Conservation (phyloP, 345 rosid species). For the Citrus glauca region DNA sequence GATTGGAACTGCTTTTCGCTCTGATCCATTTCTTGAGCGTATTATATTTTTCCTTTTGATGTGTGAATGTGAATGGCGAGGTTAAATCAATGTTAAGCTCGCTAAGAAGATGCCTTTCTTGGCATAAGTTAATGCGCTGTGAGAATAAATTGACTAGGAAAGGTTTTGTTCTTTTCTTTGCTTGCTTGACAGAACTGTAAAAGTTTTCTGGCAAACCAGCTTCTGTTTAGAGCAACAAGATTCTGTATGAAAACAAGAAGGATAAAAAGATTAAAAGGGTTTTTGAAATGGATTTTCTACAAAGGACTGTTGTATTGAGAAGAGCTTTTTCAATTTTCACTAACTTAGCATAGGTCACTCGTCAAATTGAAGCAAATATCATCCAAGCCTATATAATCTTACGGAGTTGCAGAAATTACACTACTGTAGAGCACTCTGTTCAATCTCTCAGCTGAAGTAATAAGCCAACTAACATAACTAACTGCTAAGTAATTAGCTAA, state of each 20-base stretch:
- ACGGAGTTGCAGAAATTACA: background rate
- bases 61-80: background rate
- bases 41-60: background rate
- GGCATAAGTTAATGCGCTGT: background rate
- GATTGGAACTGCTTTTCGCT: slow-evolving; percentile 17
- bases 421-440: too few relatives aligned
- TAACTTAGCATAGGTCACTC: background rate
- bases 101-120: slow-evolving; percentile 22
- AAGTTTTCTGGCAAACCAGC: background rate
- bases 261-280: background rate
- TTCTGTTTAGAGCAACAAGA: slow-evolving; percentile 1
- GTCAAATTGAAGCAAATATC: background rate
- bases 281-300: background rate
- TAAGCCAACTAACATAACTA: background rate
- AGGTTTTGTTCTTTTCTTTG: slow-evolving; percentile 30
- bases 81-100: background rate
- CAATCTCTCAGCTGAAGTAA: background rate
- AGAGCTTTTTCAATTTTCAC: background rate
- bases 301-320: background rate
- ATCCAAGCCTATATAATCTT: background rate
- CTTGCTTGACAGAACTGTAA: slow-evolving; percentile 5
- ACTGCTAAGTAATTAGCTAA: background rate
- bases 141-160: background rate
- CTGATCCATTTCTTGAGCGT: slow-evolving; percentile 28
- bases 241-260: too few relatives aligned